Conservation (phyloP, 371 early-diverging fungal species). For the Circinella umbellata region DNA sequence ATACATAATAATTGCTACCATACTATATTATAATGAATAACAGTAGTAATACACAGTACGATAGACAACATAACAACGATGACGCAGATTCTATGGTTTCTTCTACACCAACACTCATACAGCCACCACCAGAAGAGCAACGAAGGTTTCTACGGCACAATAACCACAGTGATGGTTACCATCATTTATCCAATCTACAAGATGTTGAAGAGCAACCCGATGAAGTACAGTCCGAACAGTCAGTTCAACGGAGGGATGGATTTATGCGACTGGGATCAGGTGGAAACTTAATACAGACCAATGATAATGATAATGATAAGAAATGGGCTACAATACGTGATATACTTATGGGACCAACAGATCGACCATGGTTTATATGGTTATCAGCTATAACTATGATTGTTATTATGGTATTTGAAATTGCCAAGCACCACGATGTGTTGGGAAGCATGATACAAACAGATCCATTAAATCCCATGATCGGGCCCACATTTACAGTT, state of each 20-base stretch:
- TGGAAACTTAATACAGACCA: not conserved
- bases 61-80: not conserved
- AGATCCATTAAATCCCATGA: conserved; percentile 63
- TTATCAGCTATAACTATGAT: conserved; percentile 52
- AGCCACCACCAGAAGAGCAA: conserved; percentile 7
- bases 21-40: no score
- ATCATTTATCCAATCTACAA: not conserved
- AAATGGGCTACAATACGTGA: not conserved
- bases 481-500: conserved; percentile 62
- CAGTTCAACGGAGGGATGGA: conserved; percentile 5
- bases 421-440: conserved; percentile 51
- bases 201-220: not conserved
- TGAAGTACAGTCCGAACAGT: not conserved
- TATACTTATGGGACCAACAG: conserved; percentile 27
- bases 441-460: conserved; percentile 59
- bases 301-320: not conserved
- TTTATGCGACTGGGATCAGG: conserved; percentile 15
- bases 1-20: not conserved
- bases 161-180: not conserved
- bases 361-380: conserved; percentile 58
- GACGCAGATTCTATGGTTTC: conserved; percentile 11
- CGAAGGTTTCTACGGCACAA: not conserved
- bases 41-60: not conserved
- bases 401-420: conserved; percentile 54
- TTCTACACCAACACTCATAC: conserved; percentile 10